Percentiles rank a stretch among this genome's conserved stretches.
phyloP scores from a whole-genome alignment of 305 asterid species.

The Withania somnifera region DNA sequence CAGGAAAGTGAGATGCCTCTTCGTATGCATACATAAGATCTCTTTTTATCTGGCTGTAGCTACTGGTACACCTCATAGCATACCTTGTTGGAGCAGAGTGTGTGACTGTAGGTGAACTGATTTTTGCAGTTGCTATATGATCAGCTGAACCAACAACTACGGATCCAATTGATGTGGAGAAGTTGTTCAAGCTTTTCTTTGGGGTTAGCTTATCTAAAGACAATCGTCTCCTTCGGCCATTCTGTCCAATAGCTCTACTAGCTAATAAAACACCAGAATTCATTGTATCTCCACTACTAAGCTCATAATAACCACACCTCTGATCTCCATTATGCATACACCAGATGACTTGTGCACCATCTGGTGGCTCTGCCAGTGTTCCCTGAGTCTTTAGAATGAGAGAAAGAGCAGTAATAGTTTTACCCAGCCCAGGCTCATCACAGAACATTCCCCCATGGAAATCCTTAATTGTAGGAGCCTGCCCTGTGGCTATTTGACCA shows the following conservation, averaged over 20 bases:
- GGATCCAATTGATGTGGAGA: slow-evolving; percentile 19
- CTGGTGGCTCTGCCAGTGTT: slow-evolving; percentile 67
- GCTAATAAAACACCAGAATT: slow-evolving; percentile 18
- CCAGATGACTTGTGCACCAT: slow-evolving; percentile 59
- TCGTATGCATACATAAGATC: slow-evolving; percentile 52
- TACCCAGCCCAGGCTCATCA: slow-evolving; percentile 98
- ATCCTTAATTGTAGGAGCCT: slow-evolving; percentile 53
- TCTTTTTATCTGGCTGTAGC: slow-evolving; percentile 35
- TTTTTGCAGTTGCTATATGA: slow-evolving; percentile 25
- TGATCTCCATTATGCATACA: slow-evolving; percentile 56
- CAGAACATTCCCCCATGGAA: slow-evolving; percentile 95
- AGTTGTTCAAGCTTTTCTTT: slow-evolving; percentile 15
- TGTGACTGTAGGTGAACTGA: slow-evolving; percentile 21
- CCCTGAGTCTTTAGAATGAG: slow-evolving; percentile 83
- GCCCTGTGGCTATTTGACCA: slow-evolving; percentile 57
- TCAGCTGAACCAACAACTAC: slow-evolving; percentile 19
- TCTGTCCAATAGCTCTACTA: slow-evolving; percentile 33
- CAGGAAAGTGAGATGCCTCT: slow-evolving; percentile 24
- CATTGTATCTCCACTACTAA: slow-evolving; percentile 28
- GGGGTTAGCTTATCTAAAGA: slow-evolving; percentile 56
- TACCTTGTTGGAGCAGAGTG: slow-evolving; percentile 23
- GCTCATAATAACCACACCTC: slow-evolving; percentile 82
- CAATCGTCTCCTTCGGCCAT: slow-evolving; percentile 58
- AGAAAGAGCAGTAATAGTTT: slow-evolving; percentile 87
- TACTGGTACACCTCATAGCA: slow-evolving; percentile 21